Conservation (phyloP, 352 stramenopile species). For the Globisporangium carolinianum region DNA sequence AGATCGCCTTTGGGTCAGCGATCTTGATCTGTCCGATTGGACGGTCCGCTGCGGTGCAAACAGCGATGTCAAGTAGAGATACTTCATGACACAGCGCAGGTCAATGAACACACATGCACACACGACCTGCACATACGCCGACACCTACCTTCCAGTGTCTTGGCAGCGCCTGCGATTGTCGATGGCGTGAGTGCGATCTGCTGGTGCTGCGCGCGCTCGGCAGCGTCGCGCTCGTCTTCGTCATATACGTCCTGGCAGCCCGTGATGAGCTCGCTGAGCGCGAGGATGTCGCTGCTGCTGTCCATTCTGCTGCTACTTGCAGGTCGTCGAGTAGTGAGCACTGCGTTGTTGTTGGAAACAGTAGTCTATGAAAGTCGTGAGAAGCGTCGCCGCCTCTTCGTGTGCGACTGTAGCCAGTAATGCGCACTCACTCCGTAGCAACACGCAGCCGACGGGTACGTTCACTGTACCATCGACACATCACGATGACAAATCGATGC, state of each 20-base stretch:
- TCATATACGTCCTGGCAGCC: constrained; percentile 13
- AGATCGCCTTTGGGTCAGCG: constrained; percentile 64
- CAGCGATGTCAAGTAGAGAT: neutral
- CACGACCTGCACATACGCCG: too few species aligned
- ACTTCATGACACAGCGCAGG: neutral
- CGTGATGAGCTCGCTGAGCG: constrained; percentile 25
- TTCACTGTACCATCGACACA: too few species aligned
- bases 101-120: neutral
- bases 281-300: constrained; percentile 20
- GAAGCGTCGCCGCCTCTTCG: too few species aligned
- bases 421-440: too few species aligned
- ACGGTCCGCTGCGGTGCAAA: constrained; percentile 28
- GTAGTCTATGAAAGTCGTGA: too few species aligned
- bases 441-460: too few species aligned
- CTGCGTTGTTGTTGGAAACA: neutral
- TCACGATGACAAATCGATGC: too few species aligned
- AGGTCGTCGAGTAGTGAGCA: neutral
- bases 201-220: constrained; percentile 3
- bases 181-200: constrained; percentile 20
- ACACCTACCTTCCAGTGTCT: constrained; percentile 23
- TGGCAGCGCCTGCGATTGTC: constrained; percentile 20
- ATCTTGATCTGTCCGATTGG: constrained; percentile 66
- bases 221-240: constrained; percentile 7
- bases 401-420: too few species aligned
- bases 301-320: constrained; percentile 6